A percentile compares a stretch with the other conserved stretches of the same genome.
These are phyloP conservation scores for Huntiella omanensis DNA, from an alignment of 2,329 filamentous ascomycete species.

Conservation along the genomic window DNA sequence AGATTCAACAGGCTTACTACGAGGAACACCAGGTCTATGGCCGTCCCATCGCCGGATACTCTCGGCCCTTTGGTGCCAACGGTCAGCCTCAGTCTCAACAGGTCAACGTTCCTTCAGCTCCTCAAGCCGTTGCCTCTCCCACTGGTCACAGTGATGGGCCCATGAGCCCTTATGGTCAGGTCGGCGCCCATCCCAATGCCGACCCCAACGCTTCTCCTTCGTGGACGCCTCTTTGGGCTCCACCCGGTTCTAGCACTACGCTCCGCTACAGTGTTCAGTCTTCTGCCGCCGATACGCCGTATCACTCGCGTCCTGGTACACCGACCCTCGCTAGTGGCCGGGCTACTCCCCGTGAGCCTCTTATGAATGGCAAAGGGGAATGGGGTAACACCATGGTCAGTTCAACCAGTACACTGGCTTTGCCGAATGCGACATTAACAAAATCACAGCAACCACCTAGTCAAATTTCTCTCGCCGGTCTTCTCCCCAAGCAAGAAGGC, in stretches of 20 bases:
- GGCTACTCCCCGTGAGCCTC: constrained; percentile 14
- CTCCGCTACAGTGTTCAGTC: constrained; percentile 11
- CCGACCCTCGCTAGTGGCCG: constrained; percentile 17
- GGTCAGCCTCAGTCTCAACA: constrained; percentile 11
- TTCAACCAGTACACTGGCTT: constrained; percentile 10
- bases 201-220: constrained; percentile 8
- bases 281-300: constrained; percentile 12
- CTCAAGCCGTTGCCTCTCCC: constrained; percentile 12
- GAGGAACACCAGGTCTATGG: constrained; percentile 15
- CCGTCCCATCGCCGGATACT: constrained; percentile 15
- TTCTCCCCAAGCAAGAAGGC: constrained; percentile 18
- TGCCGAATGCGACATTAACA: constrained; percentile 13
- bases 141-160: constrained; percentile 6
- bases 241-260: constrained; percentile 5
- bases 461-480: constrained; percentile 22
- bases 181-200: constrained; percentile 3
- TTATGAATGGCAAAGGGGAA: constrained; percentile 12
- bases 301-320: constrained; percentile 15
- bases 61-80: constrained; percentile 11
- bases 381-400: constrained; percentile 15
- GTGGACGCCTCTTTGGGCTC: constrained; percentile 9
- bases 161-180: constrained; percentile 10
- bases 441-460: constrained; percentile 22
- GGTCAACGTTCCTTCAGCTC: constrained; percentile 12
- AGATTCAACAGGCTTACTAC: constrained; percentile 15